phyloP scores from a whole-genome alignment of 495 filamentous ascomycete genomes.

The Tetracladium setigerum region DNA sequence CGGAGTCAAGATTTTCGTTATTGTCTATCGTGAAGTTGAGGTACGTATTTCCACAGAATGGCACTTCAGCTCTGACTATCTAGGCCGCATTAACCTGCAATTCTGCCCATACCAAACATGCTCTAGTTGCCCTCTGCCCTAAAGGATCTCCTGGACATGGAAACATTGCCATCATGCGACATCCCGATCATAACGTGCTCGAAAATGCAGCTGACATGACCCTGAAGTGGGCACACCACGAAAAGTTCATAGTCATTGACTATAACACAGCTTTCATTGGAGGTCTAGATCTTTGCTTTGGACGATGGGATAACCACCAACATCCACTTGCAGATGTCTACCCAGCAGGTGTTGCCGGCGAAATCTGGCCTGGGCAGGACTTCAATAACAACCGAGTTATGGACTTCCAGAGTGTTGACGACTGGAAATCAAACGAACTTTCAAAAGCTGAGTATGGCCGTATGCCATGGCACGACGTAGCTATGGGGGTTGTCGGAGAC shows the following conservation, averaged over 20 bases:
- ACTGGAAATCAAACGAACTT: conserved; percentile 92
- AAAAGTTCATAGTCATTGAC: conserved; percentile 93
- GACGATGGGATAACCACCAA: conserved; percentile 82
- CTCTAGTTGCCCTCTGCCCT: conserved; percentile 71
- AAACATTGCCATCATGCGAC: conserved; percentile 84
- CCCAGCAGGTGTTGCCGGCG: conserved; percentile 69
- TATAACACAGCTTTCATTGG: conserved; percentile 87
- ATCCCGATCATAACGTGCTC: conserved; percentile 91
- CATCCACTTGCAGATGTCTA: conserved; percentile 85
- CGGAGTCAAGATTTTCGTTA: conserved; percentile 89
- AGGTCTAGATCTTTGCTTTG: conserved; percentile 93
- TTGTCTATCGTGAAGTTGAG: conserved; percentile 82
- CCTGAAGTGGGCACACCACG: conserved; percentile 97
- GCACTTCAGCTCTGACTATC: conserved; percentile 2
- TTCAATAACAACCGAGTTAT: conserved; percentile 94
- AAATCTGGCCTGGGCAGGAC: conserved; percentile 92
- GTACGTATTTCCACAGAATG: conserved; percentile 4
- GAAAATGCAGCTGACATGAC: conserved; percentile 96
- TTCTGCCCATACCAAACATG: conserved; percentile 86
- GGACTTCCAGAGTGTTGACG: conserved; percentile 85
- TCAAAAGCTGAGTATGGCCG: conserved; percentile 86
- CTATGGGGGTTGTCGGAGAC: conserved; percentile 82
- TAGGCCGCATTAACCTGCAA: conserved; percentile 84
- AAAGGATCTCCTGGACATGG: conserved; percentile 70
- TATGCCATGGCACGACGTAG: conserved; percentile 97